These are phyloP conservation scores for Chaetomium sp. DNA, from an alignment of 2,329 filamentous ascomycete genomes.

Conservation along the genomic window DNA sequence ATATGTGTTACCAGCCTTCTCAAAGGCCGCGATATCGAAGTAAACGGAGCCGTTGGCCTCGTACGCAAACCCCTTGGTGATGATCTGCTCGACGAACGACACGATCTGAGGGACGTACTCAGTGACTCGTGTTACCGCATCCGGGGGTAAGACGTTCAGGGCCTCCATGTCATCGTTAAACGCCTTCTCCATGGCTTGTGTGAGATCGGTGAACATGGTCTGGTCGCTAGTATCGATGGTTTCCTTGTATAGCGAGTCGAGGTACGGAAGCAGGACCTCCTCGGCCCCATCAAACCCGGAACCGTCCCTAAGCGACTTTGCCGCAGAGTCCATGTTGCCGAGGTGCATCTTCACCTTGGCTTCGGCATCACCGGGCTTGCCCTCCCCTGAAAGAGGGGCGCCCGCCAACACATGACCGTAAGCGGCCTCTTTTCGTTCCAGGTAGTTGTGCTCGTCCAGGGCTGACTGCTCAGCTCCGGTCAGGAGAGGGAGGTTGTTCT, in stretches of 20 bases:
- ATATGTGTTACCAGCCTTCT: conserved; percentile 81
- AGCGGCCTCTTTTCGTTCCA: conserved; percentile 50
- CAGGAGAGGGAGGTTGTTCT: conserved; percentile 57
- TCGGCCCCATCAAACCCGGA: conserved; percentile 57
- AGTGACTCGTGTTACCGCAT: conserved; percentile 85
- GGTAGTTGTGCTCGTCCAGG: conserved; percentile 55
- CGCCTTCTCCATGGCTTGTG: conserved; percentile 80
- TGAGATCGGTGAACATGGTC: conserved; percentile 82
- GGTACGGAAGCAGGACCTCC: conserved; percentile 76
- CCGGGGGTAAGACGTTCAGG: conserved; percentile 81
- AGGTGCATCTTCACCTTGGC: conserved; percentile 92
- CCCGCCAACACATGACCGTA: conserved; percentile 60
- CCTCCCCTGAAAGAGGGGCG: conserved; percentile 57
- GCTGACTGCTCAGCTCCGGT: conserved; percentile 39
- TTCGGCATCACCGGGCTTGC: conserved; percentile 71
- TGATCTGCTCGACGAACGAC: conserved; percentile 77
- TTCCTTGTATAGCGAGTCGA: conserved; percentile 70
- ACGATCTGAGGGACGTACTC: conserved; percentile 90
- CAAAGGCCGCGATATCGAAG: conserved; percentile 87
- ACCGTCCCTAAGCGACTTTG: conserved; percentile 48
- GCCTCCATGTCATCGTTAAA: conserved; percentile 87
- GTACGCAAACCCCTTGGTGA: conserved; percentile 86
- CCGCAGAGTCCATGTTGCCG: conserved; percentile 59
- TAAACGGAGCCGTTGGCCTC: conserved; percentile 82
- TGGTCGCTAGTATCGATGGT: conserved; percentile 64